Conservation (phyloP, 2,329 filamentous ascomycete genomes). For the Claviceps humidiphila region DNA sequence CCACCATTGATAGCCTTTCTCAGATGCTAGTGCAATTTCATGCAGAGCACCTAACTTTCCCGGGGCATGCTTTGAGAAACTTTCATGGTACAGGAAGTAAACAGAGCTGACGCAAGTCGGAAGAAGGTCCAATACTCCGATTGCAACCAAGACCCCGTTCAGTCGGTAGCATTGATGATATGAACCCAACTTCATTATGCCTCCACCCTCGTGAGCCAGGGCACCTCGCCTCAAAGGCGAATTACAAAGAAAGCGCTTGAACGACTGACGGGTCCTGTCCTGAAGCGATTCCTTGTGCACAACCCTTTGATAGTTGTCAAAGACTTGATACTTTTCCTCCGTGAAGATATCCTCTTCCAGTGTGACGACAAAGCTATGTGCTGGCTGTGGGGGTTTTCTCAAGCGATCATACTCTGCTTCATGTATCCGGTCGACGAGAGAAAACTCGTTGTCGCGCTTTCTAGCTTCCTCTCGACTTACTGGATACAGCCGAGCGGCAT, state of each 20-base stretch:
- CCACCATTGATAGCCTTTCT: slow-evolving; percentile 61
- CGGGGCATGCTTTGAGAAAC: slow-evolving; percentile 54
- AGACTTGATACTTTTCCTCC: slow-evolving; percentile 62
- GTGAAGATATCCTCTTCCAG: slow-evolving; percentile 59
- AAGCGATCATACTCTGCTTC: slow-evolving; percentile 48
- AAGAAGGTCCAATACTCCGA: slow-evolving; percentile 65
- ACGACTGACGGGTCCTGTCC: slow-evolving; percentile 47
- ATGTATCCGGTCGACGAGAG: slow-evolving; percentile 53
- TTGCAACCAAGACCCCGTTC: slow-evolving; percentile 61
- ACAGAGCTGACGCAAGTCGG: slow-evolving; percentile 68
- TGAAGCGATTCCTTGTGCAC: slow-evolving; percentile 55
- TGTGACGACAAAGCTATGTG: slow-evolving; percentile 54
- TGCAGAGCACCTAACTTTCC: slow-evolving; percentile 65
- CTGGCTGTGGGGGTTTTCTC: slow-evolving; percentile 47
- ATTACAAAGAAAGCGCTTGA: slow-evolving; percentile 59
- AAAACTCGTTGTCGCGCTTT: slow-evolving; percentile 53
- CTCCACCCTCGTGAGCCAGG: slow-evolving; percentile 31
- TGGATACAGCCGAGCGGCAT: slow-evolving; percentile 50
- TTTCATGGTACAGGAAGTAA: slow-evolving; percentile 71
- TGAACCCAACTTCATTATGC: slow-evolving; percentile 48
- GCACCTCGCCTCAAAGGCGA: slow-evolving; percentile 47
- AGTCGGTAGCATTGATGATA: slow-evolving; percentile 74
- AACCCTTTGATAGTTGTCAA: slow-evolving; percentile 59
- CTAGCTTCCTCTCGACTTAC: slow-evolving; percentile 52
- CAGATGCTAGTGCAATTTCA: slow-evolving; percentile 57